Evolutionary conservation across 352 stramenopile genomes (phyloP).

Genomic region (Pythium oligandrum): DNA sequence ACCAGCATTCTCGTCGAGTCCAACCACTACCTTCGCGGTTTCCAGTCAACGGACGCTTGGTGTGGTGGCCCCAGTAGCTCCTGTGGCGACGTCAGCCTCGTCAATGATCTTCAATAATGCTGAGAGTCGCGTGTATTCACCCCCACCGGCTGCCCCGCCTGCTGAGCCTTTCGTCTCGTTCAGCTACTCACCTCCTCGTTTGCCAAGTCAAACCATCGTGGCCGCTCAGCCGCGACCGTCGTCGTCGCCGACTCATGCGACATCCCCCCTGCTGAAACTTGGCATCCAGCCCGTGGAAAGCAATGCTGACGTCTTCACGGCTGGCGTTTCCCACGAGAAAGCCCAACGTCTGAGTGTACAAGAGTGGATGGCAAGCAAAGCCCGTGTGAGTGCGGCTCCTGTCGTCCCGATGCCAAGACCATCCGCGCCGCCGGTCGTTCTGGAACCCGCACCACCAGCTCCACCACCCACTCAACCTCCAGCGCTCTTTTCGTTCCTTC

Average conservation of each 20-base stretch:
- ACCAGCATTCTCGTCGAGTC: too few relatives aligned
- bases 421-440: too few relatives aligned
- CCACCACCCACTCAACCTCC: not conserved
- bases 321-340: conserved; percentile 69
- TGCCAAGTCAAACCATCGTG: not conserved
- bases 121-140: not conserved
- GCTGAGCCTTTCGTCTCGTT: conserved; percentile 11
- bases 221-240: not conserved
- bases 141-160: not conserved
- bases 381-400: conserved; percentile 22
- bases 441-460: too few relatives aligned
- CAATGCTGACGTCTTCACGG: conserved; percentile 43
- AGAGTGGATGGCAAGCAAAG: conserved; percentile 71
- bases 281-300: conserved; percentile 25
- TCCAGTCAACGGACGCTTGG: too few relatives aligned
- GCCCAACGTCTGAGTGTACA: conserved; percentile 59
- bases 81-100: not conserved
- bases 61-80: too few relatives aligned
- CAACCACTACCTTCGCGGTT: too few relatives aligned
- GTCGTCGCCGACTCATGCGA: not conserved
- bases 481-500: conserved; percentile 9
- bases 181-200: conserved; percentile 13
- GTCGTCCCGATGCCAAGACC: not conserved
- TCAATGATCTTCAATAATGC: conserved; percentile 6
- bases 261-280: not conserved